A percentile compares a stretch with the other conserved stretches of the same genome.
Conservation (phyloP, 805 yeast genomes). For the Limtongozyma cylindracea region DNA sequence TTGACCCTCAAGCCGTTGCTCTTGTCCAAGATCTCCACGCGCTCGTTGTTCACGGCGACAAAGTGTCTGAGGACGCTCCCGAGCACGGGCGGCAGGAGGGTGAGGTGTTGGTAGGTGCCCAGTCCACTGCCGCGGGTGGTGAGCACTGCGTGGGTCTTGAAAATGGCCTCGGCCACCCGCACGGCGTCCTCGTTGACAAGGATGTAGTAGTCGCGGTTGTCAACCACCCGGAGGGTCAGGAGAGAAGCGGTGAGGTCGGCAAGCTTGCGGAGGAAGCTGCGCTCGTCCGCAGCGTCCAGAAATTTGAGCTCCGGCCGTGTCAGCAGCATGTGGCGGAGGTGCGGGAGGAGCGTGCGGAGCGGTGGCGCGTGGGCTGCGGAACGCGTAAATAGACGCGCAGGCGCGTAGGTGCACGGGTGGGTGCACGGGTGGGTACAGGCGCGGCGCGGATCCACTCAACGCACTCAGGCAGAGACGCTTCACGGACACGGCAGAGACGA, state of each 20-base stretch:
- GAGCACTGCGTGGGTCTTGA: constrained; percentile 61
- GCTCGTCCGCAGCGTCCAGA: constrained; percentile 15
- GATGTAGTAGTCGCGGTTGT: constrained; percentile 58
- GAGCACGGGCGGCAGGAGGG: constrained; percentile 56
- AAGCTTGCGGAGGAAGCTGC: constrained; percentile 12
- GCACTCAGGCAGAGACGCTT: too few relatives aligned
- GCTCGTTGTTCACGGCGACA: constrained; percentile 43
- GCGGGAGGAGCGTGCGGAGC: neutral
- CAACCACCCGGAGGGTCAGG: constrained; percentile 44
- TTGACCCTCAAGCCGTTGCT: constrained; percentile 26
- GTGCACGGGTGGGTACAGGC: too few relatives aligned
- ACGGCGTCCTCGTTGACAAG: constrained; percentile 54
- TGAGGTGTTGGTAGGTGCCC: constrained; percentile 30
- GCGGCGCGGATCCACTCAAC: too few relatives aligned
- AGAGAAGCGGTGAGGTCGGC: too few relatives aligned
- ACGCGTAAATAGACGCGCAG: too few relatives aligned
- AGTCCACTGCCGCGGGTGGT: too few relatives aligned
- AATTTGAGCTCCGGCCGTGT: constrained; percentile 19
- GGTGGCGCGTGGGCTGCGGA: too few relatives aligned
- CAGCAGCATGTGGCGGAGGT: constrained; percentile 7
- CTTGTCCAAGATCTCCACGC: constrained; percentile 64
- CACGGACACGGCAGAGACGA: too few relatives aligned
- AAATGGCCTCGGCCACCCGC: constrained; percentile 60
- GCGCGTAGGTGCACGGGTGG: too few relatives aligned
- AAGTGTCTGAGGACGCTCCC: constrained; percentile 37